Conservation (phyloP, 2,329 filamentous ascomycete species). For the Coniochaeta hoffmannii region DNA sequence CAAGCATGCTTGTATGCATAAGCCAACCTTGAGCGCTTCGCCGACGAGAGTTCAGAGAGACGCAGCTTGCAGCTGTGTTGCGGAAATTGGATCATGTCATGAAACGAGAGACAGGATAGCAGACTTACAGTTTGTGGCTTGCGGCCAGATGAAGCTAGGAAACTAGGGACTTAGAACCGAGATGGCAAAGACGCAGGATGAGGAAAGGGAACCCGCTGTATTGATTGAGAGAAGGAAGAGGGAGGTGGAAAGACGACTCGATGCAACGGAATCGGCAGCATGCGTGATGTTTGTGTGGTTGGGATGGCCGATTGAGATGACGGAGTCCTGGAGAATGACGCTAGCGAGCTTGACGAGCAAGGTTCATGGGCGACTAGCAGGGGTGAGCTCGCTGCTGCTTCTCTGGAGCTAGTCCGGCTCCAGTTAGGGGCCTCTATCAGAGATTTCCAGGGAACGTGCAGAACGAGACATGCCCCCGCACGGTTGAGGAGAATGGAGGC, state of each 20-base stretch:
- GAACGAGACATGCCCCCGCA: not conserved
- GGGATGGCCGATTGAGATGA: not conserved
- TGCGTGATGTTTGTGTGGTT: constrained; percentile 1
- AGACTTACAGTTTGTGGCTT: not conserved
- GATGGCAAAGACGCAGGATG: not conserved
- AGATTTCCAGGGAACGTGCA: constrained; percentile 1
- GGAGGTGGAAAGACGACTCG: not conserved
- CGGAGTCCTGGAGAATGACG: not conserved
- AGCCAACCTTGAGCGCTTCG: not conserved
- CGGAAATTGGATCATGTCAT: not conserved
- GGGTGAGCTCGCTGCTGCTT: not conserved
- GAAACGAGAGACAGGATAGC: not conserved
- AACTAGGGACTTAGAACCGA: not conserved
- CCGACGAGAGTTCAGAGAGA: not conserved
- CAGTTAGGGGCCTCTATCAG: not conserved
- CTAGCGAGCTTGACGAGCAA: not conserved
- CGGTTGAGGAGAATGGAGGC: not conserved
- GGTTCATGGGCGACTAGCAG: not conserved
- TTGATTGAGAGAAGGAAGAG: not conserved
- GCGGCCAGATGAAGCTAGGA: not conserved
- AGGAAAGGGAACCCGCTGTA: not conserved
- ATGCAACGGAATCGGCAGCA: not conserved
- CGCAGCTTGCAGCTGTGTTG: not conserved
- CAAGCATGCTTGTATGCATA: not conserved
- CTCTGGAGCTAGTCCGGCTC: not conserved